Evolutionary conservation across 1,284 basidiomycete species (phyloP).

Genomic region (Cronartium quercuum): DNA sequence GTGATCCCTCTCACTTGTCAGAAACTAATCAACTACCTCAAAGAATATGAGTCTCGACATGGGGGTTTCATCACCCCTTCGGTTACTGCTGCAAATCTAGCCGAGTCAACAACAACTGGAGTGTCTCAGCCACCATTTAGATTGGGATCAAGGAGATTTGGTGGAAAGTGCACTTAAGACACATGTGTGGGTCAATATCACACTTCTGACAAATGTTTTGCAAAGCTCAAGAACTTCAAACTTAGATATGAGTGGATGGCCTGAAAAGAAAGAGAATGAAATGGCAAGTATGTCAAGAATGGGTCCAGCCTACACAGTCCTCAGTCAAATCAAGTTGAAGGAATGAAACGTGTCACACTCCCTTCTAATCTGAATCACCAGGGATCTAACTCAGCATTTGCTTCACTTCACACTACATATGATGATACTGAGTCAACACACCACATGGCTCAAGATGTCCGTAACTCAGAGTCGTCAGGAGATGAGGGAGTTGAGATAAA

Average conservation of each 20-base stretch:
- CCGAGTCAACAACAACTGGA: not conserved
- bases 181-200: not conserved
- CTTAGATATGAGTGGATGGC: not conserved
- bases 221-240: not conserved
- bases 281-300: not conserved
- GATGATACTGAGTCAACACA: too few relatives aligned
- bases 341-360: too few relatives aligned
- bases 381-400: not conserved
- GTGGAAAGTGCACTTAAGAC: not conserved
- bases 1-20: not conserved
- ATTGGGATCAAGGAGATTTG: not conserved
- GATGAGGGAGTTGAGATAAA: too few relatives aligned
- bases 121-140: not conserved
- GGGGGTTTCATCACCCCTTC: not conserved
- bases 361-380: not conserved
- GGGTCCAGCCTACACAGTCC: too few relatives aligned
- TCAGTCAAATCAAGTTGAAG: too few relatives aligned
- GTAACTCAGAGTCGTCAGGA: too few relatives aligned
- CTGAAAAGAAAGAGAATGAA: not conserved
- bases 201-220: not conserved
- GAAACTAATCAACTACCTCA: not conserved
- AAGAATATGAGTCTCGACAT: not conserved
- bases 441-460: too few relatives aligned
- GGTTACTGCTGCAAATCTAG: not conserved
- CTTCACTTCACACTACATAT: not conserved